Evolutionary conservation across 164 flowering plant genomes (phyloP).

Genomic region (Kalanchoe fedtschenkoi): DNA sequence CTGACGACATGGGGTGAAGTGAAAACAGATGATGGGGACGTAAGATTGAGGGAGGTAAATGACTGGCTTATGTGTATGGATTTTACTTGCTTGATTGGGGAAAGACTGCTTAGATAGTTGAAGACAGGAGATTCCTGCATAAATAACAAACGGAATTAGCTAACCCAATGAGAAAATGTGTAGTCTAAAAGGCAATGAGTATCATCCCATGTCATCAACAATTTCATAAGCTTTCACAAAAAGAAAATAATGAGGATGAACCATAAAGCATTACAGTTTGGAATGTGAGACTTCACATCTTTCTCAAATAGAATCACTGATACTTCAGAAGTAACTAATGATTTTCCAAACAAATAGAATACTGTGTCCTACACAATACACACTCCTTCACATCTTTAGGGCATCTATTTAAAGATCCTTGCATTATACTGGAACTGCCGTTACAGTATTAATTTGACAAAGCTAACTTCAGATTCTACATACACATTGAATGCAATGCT

Average conservation of each 20-base stretch:
- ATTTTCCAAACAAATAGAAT: not conserved
- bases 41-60: conserved; percentile 16
- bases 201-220: not conserved
- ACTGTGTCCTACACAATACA: not conserved
- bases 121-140: conserved; percentile 36
- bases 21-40: conserved; percentile 23
- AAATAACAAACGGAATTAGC: not conserved
- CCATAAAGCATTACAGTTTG: no score
- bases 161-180: not conserved
- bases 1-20: conserved; percentile 24
- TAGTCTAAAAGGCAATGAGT: not conserved
- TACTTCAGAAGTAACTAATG: not conserved
- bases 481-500: no score
- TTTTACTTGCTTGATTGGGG: conserved; percentile 25
- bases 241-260: not conserved
- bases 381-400: no score
- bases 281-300: no score
- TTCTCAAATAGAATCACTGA: no score
- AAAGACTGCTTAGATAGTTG: conserved; percentile 25
- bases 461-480: no score
- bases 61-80: conserved; percentile 10
- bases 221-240: not conserved
- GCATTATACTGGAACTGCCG: no score
- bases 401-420: no score
- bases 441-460: no score